These are phyloP conservation scores for Mycena haematopus DNA, from an alignment of 768 basidiomycete genomes.

Conservation along the genomic window DNA sequence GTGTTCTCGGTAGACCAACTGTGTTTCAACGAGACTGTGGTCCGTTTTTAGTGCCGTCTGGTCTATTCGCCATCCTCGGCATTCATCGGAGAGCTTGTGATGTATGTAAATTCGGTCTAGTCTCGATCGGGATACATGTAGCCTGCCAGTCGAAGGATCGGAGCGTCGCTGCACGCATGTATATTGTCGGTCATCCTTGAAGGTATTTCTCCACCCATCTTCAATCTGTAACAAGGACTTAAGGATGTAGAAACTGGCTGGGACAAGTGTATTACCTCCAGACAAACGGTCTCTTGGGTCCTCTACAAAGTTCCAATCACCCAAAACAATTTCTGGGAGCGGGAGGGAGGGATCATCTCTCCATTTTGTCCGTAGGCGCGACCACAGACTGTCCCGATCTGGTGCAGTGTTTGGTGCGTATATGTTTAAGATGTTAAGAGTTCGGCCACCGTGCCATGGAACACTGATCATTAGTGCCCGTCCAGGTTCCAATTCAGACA, in stretches of 20 bases:
- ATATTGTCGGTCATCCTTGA: not conserved
- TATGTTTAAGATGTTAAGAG: too few species aligned
- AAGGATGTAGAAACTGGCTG: not conserved
- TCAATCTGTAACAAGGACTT: not conserved
- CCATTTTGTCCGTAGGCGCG: not conserved
- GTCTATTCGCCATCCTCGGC: not conserved
- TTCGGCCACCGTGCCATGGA: too few species aligned
- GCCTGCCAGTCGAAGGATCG: not conserved
- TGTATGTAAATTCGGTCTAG: not conserved
- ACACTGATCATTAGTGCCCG: too few species aligned
- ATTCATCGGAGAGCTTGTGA: not conserved
- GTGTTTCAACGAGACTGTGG: not conserved
- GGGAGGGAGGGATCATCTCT: not conserved
- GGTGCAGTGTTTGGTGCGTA: too few species aligned
- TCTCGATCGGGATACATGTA: not conserved
- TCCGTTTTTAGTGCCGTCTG: not conserved
- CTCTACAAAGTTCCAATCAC: conserved; percentile 17
- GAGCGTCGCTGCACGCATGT: not conserved
- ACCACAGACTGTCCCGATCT: not conserved
- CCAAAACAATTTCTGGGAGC: not conserved
- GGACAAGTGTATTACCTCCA: not conserved
- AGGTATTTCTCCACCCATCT: not conserved
- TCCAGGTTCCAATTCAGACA: too few species aligned
- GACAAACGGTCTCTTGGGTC: not conserved
- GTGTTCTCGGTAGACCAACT: not conserved